Base-by-base conservation (phyloP, 495 filamentous ascomycete species). In the Aspergillus nidulans region DNA sequence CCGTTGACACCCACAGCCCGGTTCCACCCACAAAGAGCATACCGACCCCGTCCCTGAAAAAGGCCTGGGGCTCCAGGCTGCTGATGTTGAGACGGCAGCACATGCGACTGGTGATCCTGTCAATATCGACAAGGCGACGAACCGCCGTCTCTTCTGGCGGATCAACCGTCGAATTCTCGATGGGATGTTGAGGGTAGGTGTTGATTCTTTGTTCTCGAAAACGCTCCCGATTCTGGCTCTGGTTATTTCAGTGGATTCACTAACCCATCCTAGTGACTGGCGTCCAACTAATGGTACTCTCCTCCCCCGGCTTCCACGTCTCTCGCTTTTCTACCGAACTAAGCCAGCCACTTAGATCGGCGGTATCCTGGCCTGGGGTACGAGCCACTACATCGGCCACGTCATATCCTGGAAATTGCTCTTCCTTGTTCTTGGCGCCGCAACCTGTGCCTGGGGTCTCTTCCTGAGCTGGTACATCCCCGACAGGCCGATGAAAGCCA, bases 351-450 rank as follows among this genome's bases (percentile, higher is more conserved):
- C 7, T 6, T 71, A 40, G 74, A 63, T 75, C 16, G 76, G 76
- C 42, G 74, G 77, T 9, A 62, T 79, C 13, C 57, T 80, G 20
- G 64, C 77, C 13, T 82, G 76, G 52, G 72, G 74, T 34, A 72
- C 80, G 32, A 60, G 56, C 24, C 62, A 61, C 28, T 63, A 57
- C 41, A 55, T 13, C 2, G 39, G 46, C 36, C 56, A 55, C 10
- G 53, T 67, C 15, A 64, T 67, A n/a, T 63, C 60, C 23, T 77
- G 69, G 73, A 65, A 67, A 32, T 53, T 64, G 26, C 49, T 74
- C 23, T 77, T 77, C 53, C 43, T 77, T 0, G 58, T 73, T 18
- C 63, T 69, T 7, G 73, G 71, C 8, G 47, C 62, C 0, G 45
- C 69, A 28, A 70, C 72, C 9, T 61, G 64, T 25, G 43, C 70